These are phyloP conservation scores for Pseudohalonectria lignicola DNA, from an alignment of 2,329 filamentous ascomycete genomes.

Conservation along the genomic window DNA sequence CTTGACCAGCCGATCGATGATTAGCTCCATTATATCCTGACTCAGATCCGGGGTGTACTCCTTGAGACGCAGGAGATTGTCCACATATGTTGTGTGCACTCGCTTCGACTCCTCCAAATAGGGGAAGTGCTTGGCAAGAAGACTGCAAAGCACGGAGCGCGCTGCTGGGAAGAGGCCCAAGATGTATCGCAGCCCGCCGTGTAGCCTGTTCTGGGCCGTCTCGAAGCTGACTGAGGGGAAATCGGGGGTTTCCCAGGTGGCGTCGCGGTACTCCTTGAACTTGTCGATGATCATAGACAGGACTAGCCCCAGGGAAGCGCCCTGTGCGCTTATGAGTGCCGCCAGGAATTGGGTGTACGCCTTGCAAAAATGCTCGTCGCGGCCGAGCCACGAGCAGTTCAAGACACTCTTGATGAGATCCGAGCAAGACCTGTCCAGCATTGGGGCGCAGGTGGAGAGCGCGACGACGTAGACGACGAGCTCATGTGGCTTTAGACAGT, in stretches of 20 bases:
- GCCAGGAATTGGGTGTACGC: slow-evolving; percentile 59
- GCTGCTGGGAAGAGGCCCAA: slow-evolving; percentile 74
- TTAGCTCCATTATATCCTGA: slow-evolving; percentile 69
- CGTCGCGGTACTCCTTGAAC: slow-evolving; percentile 46
- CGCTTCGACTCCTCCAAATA: slow-evolving; percentile 65
- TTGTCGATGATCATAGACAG: slow-evolving; percentile 73
- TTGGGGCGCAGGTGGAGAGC: slow-evolving; percentile 49
- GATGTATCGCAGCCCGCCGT: slow-evolving; percentile 65
- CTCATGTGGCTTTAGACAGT: slow-evolving; percentile 37
- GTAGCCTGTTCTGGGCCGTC: slow-evolving; percentile 61
- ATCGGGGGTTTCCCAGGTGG: slow-evolving; percentile 35
- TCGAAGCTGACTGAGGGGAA: slow-evolving; percentile 50
- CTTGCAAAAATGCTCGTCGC: slow-evolving; percentile 53
- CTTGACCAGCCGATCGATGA: slow-evolving; percentile 80
- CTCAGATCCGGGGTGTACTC: slow-evolving; percentile 69
- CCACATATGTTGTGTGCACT: slow-evolving; percentile 77
- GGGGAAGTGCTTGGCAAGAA: slow-evolving; percentile 62
- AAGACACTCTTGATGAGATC: slow-evolving; percentile 48
- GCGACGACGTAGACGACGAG: slow-evolving; percentile 51
- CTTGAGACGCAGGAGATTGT: slow-evolving; percentile 69
- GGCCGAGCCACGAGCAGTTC: slow-evolving; percentile 53
- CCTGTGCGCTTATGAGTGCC: slow-evolving; percentile 71
- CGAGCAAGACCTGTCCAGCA: slow-evolving; percentile 47
- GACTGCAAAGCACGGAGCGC: slow-evolving; percentile 54
- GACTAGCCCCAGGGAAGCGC: slow-evolving; percentile 50